Base-by-base conservation (phyloP, 164 flowering plant species). In the Dillenia turbinata region DNA sequence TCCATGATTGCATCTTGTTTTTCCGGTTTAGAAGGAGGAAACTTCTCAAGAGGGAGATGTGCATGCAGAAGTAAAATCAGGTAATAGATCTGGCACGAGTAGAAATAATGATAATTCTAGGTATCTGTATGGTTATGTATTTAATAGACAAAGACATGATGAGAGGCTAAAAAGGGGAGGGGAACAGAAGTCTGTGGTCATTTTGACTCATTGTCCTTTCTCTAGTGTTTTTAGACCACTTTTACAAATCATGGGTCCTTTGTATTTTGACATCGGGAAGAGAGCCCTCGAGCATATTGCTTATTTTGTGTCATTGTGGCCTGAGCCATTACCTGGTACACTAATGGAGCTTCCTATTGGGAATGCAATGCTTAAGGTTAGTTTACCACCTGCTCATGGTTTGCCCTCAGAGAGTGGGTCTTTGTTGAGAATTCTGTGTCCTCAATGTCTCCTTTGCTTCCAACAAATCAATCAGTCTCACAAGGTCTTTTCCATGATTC, bases 71-170 rank as follows among this genome's bases (percentile, higher is more conserved):
- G 60, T 53, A 40, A 62, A 24, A 45, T 44, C 49, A 9, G 47
- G 49, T 15, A 52, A 56, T 57, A 65, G 62, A 22, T 65, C 62
- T 4, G 58, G 59, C 45, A 59, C 62, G 14, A 57, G 26, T 16
- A 13, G 40, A 17, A 58, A 10, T 48, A 49, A 71, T 12, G 61
- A 57, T 56, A 60, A 68, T 26, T 51, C 82, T 8, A 72, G 64
- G 51, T 88, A 78, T 65, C 61, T 95, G 71, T 95, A 95, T 69
- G 99, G 99, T 9, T 95, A 79, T 75, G 99, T 95, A 8, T 95
- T 95, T 56, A 95, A 95, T 66, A 84, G 99, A 74, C 97, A 95
- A 78, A 85, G 98, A 66, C 99, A 95, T 65, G 99, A 95, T 68
- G 97, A 92, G 77, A 84, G 92, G 84, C 75, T 95, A 56, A 92